These are phyloP conservation scores for Lichtheimia ramosa DNA, from an alignment of 371 early-diverging fungal genomes.

Conservation along the genomic window DNA sequence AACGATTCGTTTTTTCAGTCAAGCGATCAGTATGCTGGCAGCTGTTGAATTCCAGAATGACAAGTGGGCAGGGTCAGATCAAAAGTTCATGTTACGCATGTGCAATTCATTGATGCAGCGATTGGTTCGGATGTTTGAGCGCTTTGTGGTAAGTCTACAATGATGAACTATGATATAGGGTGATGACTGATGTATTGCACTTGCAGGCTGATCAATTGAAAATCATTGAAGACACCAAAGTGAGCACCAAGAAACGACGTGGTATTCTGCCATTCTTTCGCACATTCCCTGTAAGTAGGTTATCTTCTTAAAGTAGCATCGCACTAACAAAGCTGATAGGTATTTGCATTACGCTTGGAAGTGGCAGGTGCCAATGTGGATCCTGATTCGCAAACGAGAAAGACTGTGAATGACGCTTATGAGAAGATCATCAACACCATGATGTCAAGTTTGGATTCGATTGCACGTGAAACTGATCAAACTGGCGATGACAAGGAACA, in stretches of 20 bases:
- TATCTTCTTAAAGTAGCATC: neutral
- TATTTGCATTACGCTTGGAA: constrained; percentile 81
- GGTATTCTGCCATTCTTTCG: constrained; percentile 87
- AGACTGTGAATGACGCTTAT: constrained; percentile 78
- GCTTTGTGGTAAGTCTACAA: constrained; percentile 64
- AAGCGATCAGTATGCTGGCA: constrained; percentile 84
- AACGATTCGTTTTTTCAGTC: constrained; percentile 5
- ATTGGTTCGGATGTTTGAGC: constrained; percentile 71
- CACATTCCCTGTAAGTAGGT: constrained; percentile 75
- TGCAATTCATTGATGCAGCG: constrained; percentile 67
- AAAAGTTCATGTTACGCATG: constrained; percentile 66
- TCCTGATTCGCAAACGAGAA: constrained; percentile 66
- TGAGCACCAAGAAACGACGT: constrained; percentile 81
- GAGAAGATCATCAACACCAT: constrained; percentile 82
- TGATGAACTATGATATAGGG: too few relatives aligned
- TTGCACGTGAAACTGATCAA: constrained; percentile 76
- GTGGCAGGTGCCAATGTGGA: constrained; percentile 48
- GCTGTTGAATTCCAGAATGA: constrained; percentile 73
- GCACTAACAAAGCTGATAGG: constrained; percentile 13
- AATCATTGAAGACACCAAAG: constrained; percentile 89
- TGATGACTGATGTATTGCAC: too few relatives aligned
- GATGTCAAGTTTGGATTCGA: constrained; percentile 86
- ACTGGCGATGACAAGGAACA: constrained; percentile 91
- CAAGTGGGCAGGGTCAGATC: constrained; percentile 61
- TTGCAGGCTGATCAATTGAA: constrained; percentile 81